These are phyloP conservation scores for Kwoniella sp. DNA, from an alignment of 768 basidiomycete species.

Conservation along the genomic window DNA sequence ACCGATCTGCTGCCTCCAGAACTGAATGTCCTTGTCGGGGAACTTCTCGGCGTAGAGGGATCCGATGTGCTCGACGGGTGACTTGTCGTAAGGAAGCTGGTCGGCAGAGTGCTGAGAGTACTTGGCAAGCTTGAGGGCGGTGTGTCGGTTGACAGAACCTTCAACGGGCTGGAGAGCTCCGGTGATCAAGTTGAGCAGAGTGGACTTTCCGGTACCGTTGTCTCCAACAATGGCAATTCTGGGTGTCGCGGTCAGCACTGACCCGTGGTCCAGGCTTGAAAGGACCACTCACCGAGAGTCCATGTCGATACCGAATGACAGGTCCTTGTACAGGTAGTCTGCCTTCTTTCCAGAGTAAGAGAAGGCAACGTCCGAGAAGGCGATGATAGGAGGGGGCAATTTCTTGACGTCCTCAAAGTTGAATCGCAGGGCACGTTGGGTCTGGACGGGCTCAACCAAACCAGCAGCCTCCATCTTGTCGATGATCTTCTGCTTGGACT, in stretches of 20 bases:
- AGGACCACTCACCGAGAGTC: constrained; percentile 46
- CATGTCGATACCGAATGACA: constrained; percentile 93
- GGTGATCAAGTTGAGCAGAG: constrained; percentile 84
- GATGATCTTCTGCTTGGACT: constrained; percentile 99
- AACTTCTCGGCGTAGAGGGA: constrained; percentile 69
- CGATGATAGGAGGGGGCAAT: constrained; percentile 94
- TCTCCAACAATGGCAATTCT: constrained; percentile 91
- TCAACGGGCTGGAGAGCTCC: constrained; percentile 69
- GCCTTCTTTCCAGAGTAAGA: constrained; percentile 84
- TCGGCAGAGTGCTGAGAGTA: constrained; percentile 99
- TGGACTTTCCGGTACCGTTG: constrained; percentile 93
- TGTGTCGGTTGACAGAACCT: constrained; percentile 85
- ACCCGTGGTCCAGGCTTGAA: background rate
- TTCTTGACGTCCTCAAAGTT: constrained; percentile 93
- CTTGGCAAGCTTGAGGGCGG: constrained; percentile 87
- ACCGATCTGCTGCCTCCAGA: constrained; percentile 90
- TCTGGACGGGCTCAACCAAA: constrained; percentile 84
- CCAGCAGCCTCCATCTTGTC: constrained; percentile 99
- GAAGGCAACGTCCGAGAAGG: constrained; percentile 91
- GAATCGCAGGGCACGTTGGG: constrained; percentile 70
- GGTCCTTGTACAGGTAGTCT: constrained; percentile 79
- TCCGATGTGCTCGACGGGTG: constrained; percentile 93
- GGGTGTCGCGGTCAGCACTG: background rate
- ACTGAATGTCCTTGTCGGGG: constrained; percentile 91
- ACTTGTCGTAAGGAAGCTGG: constrained; percentile 88